phyloP scores from a whole-genome alignment of 1,284 basidiomycete species.

The Vanrija humicola region DNA sequence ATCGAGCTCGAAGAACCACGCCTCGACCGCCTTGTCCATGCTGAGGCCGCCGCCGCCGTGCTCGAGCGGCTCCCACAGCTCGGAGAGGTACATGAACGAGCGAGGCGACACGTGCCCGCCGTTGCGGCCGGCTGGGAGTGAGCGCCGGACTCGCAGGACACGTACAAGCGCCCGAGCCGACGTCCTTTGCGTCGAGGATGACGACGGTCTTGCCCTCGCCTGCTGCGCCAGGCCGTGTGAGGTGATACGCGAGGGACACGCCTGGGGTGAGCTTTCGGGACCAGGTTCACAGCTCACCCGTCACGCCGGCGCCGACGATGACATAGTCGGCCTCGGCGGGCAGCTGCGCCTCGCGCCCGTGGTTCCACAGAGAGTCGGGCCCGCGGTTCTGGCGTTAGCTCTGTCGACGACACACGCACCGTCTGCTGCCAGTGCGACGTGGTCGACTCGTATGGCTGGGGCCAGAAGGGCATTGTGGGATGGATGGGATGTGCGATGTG shows the following conservation, averaged over 20 bases:
- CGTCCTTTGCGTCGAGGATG: slow-evolving; percentile 36
- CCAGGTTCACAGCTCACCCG: background rate
- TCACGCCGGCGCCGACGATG: slow-evolving; percentile 27
- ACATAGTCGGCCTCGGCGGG: slow-evolving; percentile 24
- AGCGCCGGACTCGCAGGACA: background rate
- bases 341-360: slow-evolving; percentile 18
- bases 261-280: slow-evolving; percentile 6
- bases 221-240: slow-evolving; percentile 22
- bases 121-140: slow-evolving; percentile 34
- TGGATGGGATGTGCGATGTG: too few relatives aligned
- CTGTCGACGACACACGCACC: slow-evolving; percentile 3
- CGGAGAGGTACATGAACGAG: slow-evolving; percentile 20
- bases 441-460: slow-evolving; percentile 27
- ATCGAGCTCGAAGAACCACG: slow-evolving; percentile 60
- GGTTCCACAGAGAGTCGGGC: slow-evolving; percentile 20
- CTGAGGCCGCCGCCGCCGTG: slow-evolving; percentile 34
- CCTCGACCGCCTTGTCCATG: slow-evolving; percentile 43
- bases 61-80: slow-evolving; percentile 21
- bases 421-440: slow-evolving; percentile 37
- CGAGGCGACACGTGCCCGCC: slow-evolving; percentile 40
- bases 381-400: slow-evolving; percentile 18
- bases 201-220: slow-evolving; percentile 26
- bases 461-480: slow-evolving; percentile 27
- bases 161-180: slow-evolving; percentile 38
- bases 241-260: slow-evolving; percentile 27